These are phyloP conservation scores for Tetraselmis chui DNA, from an alignment of 139 green algal genomes.

Conservation along the genomic window DNA sequence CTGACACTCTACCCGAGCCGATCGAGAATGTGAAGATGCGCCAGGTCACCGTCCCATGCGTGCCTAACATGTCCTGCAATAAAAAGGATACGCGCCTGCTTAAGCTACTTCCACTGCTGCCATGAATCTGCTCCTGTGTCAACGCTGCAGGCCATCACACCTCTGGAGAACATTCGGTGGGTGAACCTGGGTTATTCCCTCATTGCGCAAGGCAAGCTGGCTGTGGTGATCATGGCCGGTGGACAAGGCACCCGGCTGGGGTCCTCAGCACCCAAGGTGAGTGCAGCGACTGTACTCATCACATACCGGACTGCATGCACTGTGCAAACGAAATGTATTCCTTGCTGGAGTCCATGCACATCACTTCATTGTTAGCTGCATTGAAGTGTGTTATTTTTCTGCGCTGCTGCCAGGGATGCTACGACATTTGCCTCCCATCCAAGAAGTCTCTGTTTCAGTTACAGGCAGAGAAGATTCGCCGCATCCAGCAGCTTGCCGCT, in stretches of 20 bases:
- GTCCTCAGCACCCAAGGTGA: slow-evolving; percentile 65
- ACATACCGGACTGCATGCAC: too few relatives aligned
- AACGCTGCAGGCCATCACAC: not conserved
- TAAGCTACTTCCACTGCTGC: not conserved
- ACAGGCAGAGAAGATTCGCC: slow-evolving; percentile 71
- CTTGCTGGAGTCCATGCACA: not conserved
- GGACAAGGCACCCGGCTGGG: slow-evolving; percentile 91
- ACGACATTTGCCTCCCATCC: slow-evolving; percentile 86
- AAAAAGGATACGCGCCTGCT: not conserved
- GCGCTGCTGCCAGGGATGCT: slow-evolving; percentile 65
- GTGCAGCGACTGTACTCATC: too few relatives aligned
- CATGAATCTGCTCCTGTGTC: too few relatives aligned
- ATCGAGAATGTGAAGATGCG: not conserved
- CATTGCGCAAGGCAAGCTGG: slow-evolving; percentile 56
- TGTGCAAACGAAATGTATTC: too few relatives aligned
- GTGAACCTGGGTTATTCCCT: not conserved
- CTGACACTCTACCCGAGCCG: not conserved
- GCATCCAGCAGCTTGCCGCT: slow-evolving; percentile 54
- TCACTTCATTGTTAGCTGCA: not conserved
- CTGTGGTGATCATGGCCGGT: slow-evolving; percentile 79
- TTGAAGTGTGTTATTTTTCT: not conserved
- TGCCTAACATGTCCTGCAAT: not conserved
- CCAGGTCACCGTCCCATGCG: slow-evolving; percentile 8
- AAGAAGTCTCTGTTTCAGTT: slow-evolving; percentile 88
- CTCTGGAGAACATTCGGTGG: not conserved